Base-by-base conservation (phyloP, 139 green algal species). In the Chlamydomonas sphaeroides region DNA sequence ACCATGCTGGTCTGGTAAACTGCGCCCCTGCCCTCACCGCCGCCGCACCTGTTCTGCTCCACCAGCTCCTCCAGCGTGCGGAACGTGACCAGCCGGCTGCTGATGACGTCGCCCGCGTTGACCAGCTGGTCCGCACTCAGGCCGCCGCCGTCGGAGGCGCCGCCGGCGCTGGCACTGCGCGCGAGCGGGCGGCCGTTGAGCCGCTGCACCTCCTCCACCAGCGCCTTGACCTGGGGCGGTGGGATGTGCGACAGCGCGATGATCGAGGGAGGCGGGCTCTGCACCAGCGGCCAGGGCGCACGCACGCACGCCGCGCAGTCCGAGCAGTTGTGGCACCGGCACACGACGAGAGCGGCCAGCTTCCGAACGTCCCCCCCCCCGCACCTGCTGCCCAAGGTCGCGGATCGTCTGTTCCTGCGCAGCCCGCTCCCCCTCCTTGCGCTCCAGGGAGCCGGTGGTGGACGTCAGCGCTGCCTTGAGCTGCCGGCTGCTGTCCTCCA, bases 31-130 rank as follows among this genome's bases (percentile, higher is more conserved):
- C n/a, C n/a, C n/a, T n/a, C n/a, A n/a, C 36, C 65, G 26, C 38
- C 65, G 33, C 65, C 23, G n/a, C 71, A 70, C 85, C 67, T 85
- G 80, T 89, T 89, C 61, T 89, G 85, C 76, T 89, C 85, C 59
- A 89, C 76, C 41, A 89, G 85, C 76, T 89, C 85, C 3, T 72
- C 53, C 61, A 89, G 35, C 18, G 68, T 56, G 2, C 85, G 51
- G 85, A 84, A 89, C 14, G 75, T 89, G 17, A 89, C 80, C 17
- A 89, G 68, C 0, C 75, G 74, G 18, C 38, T 35, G 53, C 66
- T 83, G 67, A 89, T 89, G 10, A 89, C 80, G 36, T 78, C 75
- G 36, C 38, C 23, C 18, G 71, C 77, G 38, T 49, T 89, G 26
- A 86, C 30, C 35, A 85, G 73, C 85, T 82, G 74, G 11, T 84